Evolutionary conservation across 495 filamentous ascomycete genomes (phyloP).

Genomic region (Trichoderma erinaceum): DNA sequence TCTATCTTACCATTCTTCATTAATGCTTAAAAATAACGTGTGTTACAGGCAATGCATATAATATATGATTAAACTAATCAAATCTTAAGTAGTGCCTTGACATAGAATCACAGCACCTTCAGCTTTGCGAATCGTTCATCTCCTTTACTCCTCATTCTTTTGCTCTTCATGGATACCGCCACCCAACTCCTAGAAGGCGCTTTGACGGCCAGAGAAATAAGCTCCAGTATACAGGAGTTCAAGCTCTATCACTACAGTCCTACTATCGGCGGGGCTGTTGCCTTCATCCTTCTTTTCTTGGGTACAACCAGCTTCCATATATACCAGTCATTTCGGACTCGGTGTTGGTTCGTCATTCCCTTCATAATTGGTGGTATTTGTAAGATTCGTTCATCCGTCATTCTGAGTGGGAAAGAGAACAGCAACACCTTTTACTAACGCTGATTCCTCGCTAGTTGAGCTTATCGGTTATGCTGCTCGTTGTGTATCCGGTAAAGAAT

Average conservation of each 20-base stretch:
- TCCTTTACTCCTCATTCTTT: no score
- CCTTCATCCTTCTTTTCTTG: slow-evolving; percentile 18
- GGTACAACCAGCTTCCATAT: not conserved
- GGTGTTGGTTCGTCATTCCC: not conserved
- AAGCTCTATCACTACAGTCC: slow-evolving; percentile 16
- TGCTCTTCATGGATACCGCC: no score
- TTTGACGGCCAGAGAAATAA: no score
- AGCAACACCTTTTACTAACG: not conserved
- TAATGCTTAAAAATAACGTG: no score
- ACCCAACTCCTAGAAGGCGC: no score
- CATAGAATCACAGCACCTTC: no score
- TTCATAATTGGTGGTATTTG: not conserved
- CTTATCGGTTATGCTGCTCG: slow-evolving; percentile 13
- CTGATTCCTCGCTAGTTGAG: not conserved
- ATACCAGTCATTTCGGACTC: not conserved
- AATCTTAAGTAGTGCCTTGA: no score
- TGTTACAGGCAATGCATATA: no score
- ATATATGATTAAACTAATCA: no score
- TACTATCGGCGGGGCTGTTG: slow-evolving; percentile 21
- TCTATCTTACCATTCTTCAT: no score
- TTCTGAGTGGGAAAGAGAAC: not conserved
- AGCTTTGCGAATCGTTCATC: no score
- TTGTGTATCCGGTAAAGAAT: slow-evolving; percentile 4
- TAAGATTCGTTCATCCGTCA: not conserved
- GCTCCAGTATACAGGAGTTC: no score